Evolutionary conservation across 163 green algal genomes (phyloP).

Genomic region (Volvox carteri): DNA sequence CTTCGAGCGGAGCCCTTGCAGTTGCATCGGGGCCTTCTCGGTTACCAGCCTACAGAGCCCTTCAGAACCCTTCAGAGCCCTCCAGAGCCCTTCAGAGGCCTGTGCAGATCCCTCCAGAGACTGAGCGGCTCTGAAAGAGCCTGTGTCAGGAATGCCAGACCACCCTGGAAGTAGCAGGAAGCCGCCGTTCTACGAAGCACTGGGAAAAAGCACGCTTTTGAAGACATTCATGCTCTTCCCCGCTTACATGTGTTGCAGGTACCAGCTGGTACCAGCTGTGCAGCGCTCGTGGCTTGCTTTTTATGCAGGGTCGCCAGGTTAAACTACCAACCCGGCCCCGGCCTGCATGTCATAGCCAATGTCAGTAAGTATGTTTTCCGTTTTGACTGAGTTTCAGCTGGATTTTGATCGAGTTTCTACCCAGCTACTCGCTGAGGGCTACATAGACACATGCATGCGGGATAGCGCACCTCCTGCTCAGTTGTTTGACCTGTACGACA

Average conservation of each 20-base stretch:
- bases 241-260: background rate
- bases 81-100: conserved; percentile 32
- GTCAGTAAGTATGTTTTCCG: background rate
- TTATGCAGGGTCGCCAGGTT: background rate
- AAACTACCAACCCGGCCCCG: background rate
- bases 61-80: conserved; percentile 16
- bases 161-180: conserved; percentile 19
- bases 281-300: background rate
- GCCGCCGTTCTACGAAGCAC: no score
- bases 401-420: conserved; percentile 32
- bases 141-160: conserved; percentile 10
- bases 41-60: conserved; percentile 22
- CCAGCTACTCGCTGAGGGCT: conserved; percentile 32
- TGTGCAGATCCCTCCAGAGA: conserved; percentile 23
- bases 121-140: conserved; percentile 42
- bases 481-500: conserved; percentile 27
- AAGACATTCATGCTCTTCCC: background rate
- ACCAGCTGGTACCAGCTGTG: background rate
- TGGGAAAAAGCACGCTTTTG: background rate
- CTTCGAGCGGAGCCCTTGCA: conserved; percentile 1
- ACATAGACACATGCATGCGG: conserved; percentile 19
- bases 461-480: conserved; percentile 13
- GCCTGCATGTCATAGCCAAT: background rate
- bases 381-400: background rate
- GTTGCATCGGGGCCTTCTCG: conserved; percentile 27